Evolutionary conservation across 164 flowering plant genomes (phyloP).

Genomic region (Chimonanthus salicifolius): DNA sequence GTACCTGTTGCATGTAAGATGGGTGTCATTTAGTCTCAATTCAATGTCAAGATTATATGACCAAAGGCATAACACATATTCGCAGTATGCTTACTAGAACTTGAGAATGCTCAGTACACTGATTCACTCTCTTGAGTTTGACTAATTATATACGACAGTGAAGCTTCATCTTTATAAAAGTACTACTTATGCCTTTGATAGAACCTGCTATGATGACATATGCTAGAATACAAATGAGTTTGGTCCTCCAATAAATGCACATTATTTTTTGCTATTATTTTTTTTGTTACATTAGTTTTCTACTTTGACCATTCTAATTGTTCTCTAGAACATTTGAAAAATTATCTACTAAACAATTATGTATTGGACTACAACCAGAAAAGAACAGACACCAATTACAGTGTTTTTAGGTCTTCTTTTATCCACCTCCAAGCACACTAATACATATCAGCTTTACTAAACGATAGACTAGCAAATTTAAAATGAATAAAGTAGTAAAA

Average conservation of each 20-base stretch:
- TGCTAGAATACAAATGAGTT: neutral
- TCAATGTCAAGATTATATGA: neutral
- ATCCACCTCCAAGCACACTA: neutral
- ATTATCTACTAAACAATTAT: neutral
- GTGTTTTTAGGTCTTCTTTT: neutral
- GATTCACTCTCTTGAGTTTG: too few species aligned
- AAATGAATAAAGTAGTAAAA: neutral
- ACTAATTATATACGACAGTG: too few species aligned
- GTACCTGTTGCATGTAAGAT: constrained; percentile 44
- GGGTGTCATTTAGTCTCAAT: neutral
- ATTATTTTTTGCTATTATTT: neutral
- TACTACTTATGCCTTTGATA: too few species aligned
- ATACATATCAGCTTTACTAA: neutral
- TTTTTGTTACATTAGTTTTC: neutral
- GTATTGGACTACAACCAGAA: neutral
- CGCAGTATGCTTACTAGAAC: neutral
- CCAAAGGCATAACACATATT: neutral
- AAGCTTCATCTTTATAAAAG: too few species aligned
- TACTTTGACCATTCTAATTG: neutral
- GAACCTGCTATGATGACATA: too few species aligned
- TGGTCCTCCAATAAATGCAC: neutral
- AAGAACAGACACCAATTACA: neutral
- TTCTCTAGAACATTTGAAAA: neutral
- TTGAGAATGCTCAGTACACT: too few species aligned
- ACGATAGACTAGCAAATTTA: neutral